Evolutionary conservation across 1,139 yeast genomes (phyloP).

Genomic region (Candida sp.): DNA sequence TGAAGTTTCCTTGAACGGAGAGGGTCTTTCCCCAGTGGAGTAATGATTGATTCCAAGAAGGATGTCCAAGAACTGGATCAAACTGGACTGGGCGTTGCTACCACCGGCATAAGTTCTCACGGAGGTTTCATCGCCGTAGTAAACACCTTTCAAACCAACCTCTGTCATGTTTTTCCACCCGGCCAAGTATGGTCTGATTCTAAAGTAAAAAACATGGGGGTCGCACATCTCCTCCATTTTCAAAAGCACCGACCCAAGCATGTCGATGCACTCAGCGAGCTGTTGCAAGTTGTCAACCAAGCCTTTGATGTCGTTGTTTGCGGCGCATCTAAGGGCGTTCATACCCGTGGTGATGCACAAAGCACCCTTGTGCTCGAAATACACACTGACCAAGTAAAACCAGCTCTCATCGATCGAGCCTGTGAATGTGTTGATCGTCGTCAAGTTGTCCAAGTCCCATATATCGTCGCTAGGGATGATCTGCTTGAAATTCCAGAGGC

Average conservation of each 20-base stretch:
- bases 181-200: constrained; percentile 88
- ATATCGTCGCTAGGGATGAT: constrained; percentile 53
- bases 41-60: constrained; percentile 76
- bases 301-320: constrained; percentile 30
- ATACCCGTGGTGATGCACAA: constrained; percentile 66
- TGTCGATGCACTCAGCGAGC: constrained; percentile 78
- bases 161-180: constrained; percentile 96
- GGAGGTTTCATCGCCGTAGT: constrained; percentile 67
- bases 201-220: constrained; percentile 87
- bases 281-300: constrained; percentile 56
- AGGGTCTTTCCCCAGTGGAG: constrained; percentile 70
- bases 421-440: constrained; percentile 84
- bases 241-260: constrained; percentile 74
- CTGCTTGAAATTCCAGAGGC: constrained; percentile 85
- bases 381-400: constrained; percentile 91
- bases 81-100: constrained; percentile 90
- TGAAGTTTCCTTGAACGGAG: constrained; percentile 26
- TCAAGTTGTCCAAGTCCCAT: constrained; percentile 66
- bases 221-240: constrained; percentile 95
- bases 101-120: constrained; percentile 84
- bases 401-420: constrained; percentile 93
- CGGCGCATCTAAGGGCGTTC: constrained; percentile 33
- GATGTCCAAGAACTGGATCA: constrained; percentile 86
- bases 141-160: constrained; percentile 84
- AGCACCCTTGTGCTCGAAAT: constrained; percentile 84